phyloP scores from a whole-genome alignment of 2,329 filamentous ascomycete species.

The Niveomyces coronatus region DNA sequence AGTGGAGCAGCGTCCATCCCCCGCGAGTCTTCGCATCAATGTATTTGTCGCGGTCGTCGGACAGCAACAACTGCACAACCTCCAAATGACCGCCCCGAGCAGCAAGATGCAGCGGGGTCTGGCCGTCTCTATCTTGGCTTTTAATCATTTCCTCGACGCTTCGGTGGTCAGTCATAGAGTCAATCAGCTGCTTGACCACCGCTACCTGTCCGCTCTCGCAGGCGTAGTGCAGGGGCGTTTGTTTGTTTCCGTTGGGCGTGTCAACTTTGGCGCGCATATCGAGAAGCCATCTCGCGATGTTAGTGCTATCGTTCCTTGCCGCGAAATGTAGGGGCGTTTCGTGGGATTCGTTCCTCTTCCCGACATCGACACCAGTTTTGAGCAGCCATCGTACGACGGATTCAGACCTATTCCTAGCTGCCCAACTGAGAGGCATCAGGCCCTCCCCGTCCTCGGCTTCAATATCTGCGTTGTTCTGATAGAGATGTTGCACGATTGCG shows the following conservation, averaged over 20 bases:
- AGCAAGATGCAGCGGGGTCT: neutral
- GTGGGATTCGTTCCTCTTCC: neutral
- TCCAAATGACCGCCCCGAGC: neutral
- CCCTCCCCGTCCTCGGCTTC: neutral
- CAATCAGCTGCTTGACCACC: neutral
- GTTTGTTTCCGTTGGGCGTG: neutral
- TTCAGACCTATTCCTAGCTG: neutral
- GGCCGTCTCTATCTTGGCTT: neutral
- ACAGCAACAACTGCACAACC: neutral
- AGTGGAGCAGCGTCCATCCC: neutral
- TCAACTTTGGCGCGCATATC: neutral
- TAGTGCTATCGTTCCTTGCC: neutral
- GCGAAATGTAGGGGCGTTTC: neutral
- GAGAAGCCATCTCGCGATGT: neutral
- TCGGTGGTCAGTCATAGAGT: too few relatives aligned
- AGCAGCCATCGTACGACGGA: neutral
- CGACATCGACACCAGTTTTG: neutral
- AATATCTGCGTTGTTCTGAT: neutral
- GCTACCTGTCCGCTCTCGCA: neutral
- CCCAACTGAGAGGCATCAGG: neutral
- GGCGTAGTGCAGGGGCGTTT: neutral
- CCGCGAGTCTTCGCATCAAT: neutral
- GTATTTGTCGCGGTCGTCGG: neutral
- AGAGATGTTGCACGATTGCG: neutral
- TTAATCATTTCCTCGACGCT: neutral